Conservation (phyloP, 495 filamentous ascomycete species). For the Annulohypoxylon bovei region DNA sequence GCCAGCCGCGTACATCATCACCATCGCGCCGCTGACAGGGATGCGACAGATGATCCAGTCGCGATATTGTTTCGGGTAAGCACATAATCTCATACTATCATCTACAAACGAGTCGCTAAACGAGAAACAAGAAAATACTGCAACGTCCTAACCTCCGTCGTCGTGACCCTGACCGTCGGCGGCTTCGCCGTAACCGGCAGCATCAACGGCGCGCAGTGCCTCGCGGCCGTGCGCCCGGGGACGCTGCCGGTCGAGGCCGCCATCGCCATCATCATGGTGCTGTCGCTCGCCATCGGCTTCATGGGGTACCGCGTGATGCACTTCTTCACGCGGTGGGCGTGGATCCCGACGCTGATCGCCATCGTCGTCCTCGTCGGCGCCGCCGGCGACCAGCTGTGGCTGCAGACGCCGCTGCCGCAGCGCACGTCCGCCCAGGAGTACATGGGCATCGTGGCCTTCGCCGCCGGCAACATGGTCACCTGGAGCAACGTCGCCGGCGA, state of each 20-base stretch:
- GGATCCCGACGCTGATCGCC: conserved; percentile 64
- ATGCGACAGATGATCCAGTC: conserved; percentile 66
- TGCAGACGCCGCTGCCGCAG: conserved; percentile 37
- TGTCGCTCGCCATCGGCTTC: conserved; percentile 59
- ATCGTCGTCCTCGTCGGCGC: conserved; percentile 61
- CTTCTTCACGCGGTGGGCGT: conserved; percentile 64
- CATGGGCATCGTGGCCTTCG: conserved; percentile 40
- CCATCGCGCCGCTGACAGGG: conserved; percentile 61
- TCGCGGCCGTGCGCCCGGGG: conserved; percentile 57
- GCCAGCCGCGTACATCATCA: conserved; percentile 64
- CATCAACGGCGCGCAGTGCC: conserved; percentile 55
- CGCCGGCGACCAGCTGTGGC: conserved; percentile 55
- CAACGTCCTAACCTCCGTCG: conserved; percentile 37
- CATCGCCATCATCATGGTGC: conserved; percentile 61
- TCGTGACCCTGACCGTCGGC: conserved; percentile 54
- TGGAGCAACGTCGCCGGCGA: conserved; percentile 48
- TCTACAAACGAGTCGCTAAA: background rate
- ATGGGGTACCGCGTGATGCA: conserved; percentile 64
- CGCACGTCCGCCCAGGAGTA: conserved; percentile 21
- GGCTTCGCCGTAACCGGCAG: conserved; percentile 56
- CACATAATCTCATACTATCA: background rate
- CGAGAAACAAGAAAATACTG: conserved; percentile 22
- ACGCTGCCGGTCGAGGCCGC: conserved; percentile 59
- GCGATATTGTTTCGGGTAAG: conserved; percentile 64
- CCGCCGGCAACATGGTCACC: conserved; percentile 46